phyloP scores from a whole-genome alignment of 495 filamentous ascomycete species.

The Xylaria scruposa region DNA sequence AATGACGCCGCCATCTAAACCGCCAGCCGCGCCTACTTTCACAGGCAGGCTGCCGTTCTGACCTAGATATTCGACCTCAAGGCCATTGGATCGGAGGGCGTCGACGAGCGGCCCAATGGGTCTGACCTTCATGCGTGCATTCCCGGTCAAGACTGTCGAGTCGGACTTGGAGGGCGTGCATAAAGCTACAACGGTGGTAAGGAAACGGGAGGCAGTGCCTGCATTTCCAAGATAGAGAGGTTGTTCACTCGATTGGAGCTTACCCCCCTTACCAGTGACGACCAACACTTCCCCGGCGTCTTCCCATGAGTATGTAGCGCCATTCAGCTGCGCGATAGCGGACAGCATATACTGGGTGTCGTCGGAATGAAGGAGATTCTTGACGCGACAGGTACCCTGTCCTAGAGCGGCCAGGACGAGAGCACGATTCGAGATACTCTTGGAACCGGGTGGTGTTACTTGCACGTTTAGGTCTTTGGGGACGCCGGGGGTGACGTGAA shows the following conservation, averaged over 20 bases:
- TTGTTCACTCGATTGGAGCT: constrained; percentile 74
- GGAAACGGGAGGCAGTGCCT: constrained; percentile 92
- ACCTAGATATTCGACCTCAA: constrained; percentile 81
- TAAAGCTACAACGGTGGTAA: constrained; percentile 90
- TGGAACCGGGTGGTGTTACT: constrained; percentile 92
- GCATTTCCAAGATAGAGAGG: constrained; percentile 95
- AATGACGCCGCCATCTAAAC: constrained; percentile 90
- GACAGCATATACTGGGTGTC: constrained; percentile 97
- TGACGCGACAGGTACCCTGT: constrained; percentile 83
- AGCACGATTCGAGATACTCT: constrained; percentile 96
- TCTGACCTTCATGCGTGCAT: constrained; percentile 93
- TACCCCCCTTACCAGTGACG: constrained; percentile 88
- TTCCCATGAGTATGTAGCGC: constrained; percentile 95
- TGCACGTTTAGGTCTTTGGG: constrained; percentile 66
- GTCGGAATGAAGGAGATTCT: constrained; percentile 92
- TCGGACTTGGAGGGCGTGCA: constrained; percentile 67
- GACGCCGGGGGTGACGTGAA: constrained; percentile 75
- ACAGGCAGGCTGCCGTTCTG: constrained; percentile 82
- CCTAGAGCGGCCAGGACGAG: constrained; percentile 92
- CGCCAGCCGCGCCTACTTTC: constrained; percentile 78
- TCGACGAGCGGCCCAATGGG: constrained; percentile 96
- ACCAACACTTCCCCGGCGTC: constrained; percentile 88
- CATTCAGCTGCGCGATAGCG: constrained; percentile 79
- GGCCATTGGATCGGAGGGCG: constrained; percentile 83
- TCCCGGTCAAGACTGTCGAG: constrained; percentile 86